Conservation (phyloP, 371 early-diverging fungal genomes). For the Polyrhizophydium stewartii region DNA sequence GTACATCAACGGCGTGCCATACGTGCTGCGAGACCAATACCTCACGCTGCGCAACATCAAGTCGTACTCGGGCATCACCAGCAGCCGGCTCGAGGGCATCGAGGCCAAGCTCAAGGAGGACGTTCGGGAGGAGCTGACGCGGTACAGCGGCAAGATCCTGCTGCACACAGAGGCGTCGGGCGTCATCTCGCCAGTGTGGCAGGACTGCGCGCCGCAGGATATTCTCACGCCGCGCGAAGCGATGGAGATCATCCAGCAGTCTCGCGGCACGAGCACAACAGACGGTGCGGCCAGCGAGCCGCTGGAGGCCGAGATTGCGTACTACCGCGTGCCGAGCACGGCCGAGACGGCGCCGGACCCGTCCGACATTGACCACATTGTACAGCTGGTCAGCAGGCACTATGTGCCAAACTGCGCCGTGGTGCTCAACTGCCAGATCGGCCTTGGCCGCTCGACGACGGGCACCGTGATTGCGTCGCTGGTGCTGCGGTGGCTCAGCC, state of each 20-base stretch:
- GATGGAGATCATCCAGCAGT: conserved; percentile 32
- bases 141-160: conserved; percentile 54
- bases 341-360: conserved; percentile 56
- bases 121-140: conserved; percentile 52
- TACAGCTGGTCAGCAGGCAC: conserved; percentile 22
- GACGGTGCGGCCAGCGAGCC: conserved; percentile 1
- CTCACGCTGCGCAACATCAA: conserved; percentile 63
- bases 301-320: conserved; percentile 10
- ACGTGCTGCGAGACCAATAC: conserved; percentile 66
- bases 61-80: conserved; percentile 65
- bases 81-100: conserved; percentile 61
- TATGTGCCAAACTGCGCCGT: conserved; percentile 30
- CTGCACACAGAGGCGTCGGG: conserved; percentile 62
- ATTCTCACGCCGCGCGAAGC: conserved; percentile 56
- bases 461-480: conserved; percentile 49
- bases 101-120: conserved; percentile 67
- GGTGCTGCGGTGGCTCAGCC: conserved; percentile 47
- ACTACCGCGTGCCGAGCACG: conserved; percentile 60
- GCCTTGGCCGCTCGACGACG: conserved; percentile 61
- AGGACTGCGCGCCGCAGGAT: conserved; percentile 49
- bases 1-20: conserved; percentile 70
- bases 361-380: conserved; percentile 57
- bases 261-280: too few relatives aligned
- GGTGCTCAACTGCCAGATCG: conserved; percentile 68
- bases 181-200: conserved; percentile 53